These are phyloP conservation scores for Lotus japonicus DNA, from an alignment of 306 rosid species.

Conservation along the genomic window DNA sequence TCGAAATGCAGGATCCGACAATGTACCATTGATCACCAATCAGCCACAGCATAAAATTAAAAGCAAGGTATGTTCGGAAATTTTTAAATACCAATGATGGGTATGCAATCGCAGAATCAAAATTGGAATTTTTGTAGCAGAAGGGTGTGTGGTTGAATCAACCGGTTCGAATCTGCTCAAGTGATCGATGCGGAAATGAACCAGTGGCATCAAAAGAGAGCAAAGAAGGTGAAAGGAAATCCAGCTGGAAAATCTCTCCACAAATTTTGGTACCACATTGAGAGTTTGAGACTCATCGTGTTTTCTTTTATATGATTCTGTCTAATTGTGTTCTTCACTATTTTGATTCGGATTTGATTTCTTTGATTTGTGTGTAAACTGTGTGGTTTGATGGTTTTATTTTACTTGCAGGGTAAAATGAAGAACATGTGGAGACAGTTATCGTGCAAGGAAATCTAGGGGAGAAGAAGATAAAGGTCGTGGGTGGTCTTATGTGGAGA, in stretches of 20 bases:
- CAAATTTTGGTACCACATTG: constrained; percentile 26
- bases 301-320: no score
- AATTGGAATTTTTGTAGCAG: not conserved
- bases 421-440: constrained; percentile 29
- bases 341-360: not conserved
- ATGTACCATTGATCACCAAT: constrained; percentile 15
- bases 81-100: not conserved
- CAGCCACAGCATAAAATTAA: constrained; percentile 25
- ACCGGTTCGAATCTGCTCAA: constrained; percentile 17
- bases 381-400: not conserved
- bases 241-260: not conserved
- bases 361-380: not conserved
- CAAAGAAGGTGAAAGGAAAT: constrained; percentile 17
- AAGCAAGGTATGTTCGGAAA: constrained; percentile 24
- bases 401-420: constrained; percentile 32
- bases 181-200: constrained; percentile 13
- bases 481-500: not conserved
- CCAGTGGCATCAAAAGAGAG: not conserved
- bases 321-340: no score
- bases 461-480: constrained; percentile 10
- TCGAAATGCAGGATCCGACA: constrained; percentile 24
- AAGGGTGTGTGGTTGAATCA: constrained; percentile 16
- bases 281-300: not conserved
- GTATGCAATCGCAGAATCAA: not conserved
- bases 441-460: constrained; percentile 38